Base-by-base conservation (phyloP, 805 yeast species). In the Candida suzukii region DNA sequence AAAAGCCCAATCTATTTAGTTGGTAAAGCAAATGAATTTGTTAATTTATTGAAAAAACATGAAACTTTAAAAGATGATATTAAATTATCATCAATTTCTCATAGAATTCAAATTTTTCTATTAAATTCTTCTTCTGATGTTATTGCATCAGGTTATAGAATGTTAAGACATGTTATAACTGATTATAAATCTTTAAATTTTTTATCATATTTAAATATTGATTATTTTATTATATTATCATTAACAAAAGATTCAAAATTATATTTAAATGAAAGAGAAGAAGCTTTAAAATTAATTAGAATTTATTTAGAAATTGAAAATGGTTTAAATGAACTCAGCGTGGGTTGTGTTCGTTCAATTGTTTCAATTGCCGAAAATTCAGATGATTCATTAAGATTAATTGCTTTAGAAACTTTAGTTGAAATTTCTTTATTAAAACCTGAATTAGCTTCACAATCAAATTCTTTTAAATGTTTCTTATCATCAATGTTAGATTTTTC, bases 251-350 rank as follows among this genome's bases (percentile, higher is more conserved):
- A 78, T 19, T 20, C 30, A 12, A 50, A 46, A 32, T 9, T 17
- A 7, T 12, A n/a, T 4, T 18, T 22, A 14, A 35, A 46, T 35
- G 96, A 90, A 52, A 73, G 88, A 45, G 81, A 78, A 37, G 88
- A 88, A 52, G 93, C 95, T 0, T 53, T 91, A 26, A 83, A 82
- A 51, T 63, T 88, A 21, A 62, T 88, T 0, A 68, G 96, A 24
- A 66, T 71, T 26, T 76, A 84, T 43, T 51, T 84, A 2, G 79
- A 72, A 31, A 64, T 78, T 2, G 70, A 68, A 2, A 64, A 56
- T 55, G 91, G 88, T 2, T 61, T 68, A 7, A 58, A 66, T 19
- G 72, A 69, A 49, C 53, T 84, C 16, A 70, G 80, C 0, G 67
- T 74, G 16, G 90, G 90, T 0, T 70, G 86, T 3, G 70, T 84